phyloP scores from a whole-genome alignment of 2,329 filamentous ascomycete species.

The Neonectria sp. region DNA sequence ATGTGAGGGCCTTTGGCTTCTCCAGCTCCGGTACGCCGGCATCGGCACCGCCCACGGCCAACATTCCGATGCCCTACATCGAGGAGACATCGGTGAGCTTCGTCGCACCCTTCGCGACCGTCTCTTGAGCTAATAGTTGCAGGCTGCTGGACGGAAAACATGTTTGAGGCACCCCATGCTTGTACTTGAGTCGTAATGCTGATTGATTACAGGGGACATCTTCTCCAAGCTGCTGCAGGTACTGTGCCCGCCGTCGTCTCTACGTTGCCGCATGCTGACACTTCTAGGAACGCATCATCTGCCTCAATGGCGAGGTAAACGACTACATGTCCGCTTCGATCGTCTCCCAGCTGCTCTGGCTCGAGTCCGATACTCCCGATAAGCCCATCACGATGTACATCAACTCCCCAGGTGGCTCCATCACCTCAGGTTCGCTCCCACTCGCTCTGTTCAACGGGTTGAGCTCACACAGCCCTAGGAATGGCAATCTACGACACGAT shows the following conservation, averaged over 20 bases:
- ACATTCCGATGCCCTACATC: conserved; percentile 73
- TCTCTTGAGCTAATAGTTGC: conserved; percentile 47
- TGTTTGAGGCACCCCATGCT: conserved; percentile 64
- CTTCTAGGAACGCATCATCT: conserved; percentile 88
- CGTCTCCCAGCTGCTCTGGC: conserved; percentile 95
- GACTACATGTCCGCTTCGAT: conserved; percentile 93
- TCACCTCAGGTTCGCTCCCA: conserved; percentile 72
- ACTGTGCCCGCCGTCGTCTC: conserved; percentile 35
- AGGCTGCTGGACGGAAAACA: conserved; percentile 84
- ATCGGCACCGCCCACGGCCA: conserved; percentile 50
- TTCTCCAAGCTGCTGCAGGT: conserved; percentile 86
- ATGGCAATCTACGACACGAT: conserved; percentile 98
- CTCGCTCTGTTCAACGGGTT: background rate
- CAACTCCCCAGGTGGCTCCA: conserved; percentile 94
- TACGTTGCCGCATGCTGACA: conserved; percentile 32
- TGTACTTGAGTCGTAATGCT: conserved; percentile 25
- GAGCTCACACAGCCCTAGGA: conserved; percentile 54
- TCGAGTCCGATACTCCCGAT: conserved; percentile 95
- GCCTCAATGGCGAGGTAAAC: conserved; percentile 92
- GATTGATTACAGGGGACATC: conserved; percentile 76
- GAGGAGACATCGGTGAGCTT: conserved; percentile 59
- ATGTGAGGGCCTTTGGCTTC: conserved; percentile 61
- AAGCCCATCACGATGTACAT: conserved; percentile 99
- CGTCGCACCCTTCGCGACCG: conserved; percentile 3
- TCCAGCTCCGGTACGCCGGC: conserved; percentile 50